Conservation (phyloP, 768 basidiomycete species). For the Omphalotus guepiniiformis region DNA sequence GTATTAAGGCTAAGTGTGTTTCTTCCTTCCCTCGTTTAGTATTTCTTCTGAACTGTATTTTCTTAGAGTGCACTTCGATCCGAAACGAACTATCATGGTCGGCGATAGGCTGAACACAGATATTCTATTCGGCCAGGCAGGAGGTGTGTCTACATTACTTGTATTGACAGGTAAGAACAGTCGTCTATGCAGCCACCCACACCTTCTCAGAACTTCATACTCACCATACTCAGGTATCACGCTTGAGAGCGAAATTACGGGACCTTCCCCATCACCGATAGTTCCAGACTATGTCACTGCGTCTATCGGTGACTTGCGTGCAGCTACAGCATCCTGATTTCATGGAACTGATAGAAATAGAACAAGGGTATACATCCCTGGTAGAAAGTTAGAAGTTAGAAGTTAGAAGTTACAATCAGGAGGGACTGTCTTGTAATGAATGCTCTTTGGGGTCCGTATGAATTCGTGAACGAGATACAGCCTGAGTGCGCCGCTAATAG, state of each 20-base stretch:
- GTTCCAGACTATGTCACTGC: slow-evolving; percentile 79
- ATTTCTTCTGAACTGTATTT: slow-evolving; percentile 8
- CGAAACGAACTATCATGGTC: slow-evolving; percentile 85
- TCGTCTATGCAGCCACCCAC: background rate
- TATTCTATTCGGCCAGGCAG: slow-evolving; percentile 87
- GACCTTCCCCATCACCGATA: slow-evolving; percentile 50
- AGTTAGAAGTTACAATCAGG: too few relatives aligned
- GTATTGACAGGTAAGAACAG: slow-evolving; percentile 76
- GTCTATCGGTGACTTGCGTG: slow-evolving; percentile 73
- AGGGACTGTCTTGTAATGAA: too few relatives aligned
- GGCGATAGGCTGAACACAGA: slow-evolving; percentile 96
- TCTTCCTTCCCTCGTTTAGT: background rate
- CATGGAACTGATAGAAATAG: too few relatives aligned
- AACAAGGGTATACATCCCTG: too few relatives aligned
- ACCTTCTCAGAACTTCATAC: too few relatives aligned
- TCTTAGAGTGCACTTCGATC: slow-evolving; percentile 82
- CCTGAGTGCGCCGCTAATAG: slow-evolving; percentile 39
- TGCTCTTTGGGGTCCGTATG: too few relatives aligned
- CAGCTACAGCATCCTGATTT: too few relatives aligned
- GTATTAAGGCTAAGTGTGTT: slow-evolving; percentile 66
- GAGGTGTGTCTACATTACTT: slow-evolving; percentile 82
- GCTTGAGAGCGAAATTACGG: slow-evolving; percentile 65
- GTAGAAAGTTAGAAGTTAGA: too few relatives aligned
- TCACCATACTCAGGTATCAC: slow-evolving; percentile 71
- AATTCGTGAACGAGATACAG: too few relatives aligned